Base-by-base conservation (phyloP, 768 basidiomycete genomes). In the Suillus fuscotomentosus region DNA sequence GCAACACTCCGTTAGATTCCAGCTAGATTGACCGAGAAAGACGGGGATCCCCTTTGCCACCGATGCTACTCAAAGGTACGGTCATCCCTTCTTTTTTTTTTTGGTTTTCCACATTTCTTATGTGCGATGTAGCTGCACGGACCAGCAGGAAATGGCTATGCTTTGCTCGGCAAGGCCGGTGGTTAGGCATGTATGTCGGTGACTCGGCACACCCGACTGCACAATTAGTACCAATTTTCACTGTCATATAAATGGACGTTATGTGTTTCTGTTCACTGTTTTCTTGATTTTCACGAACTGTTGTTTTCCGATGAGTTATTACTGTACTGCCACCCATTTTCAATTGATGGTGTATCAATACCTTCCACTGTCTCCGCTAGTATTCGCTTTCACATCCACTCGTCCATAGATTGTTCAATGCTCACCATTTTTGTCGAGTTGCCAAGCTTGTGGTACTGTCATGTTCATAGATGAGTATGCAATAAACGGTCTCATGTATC, bases 121-220 rank as follows among this genome's bases (percentile, higher is more conserved):
- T 34, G 8, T 60, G 31, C 63, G 15, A 45, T 13, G 7, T 67
- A 93, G 91, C 76, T 86, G 65, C 84, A 91, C 69, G 91, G 91
- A 5, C 91, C 91, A 0, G 84, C 85, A 71, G 91, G 91, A 24
- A 82, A 78, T 64, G 91, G 91, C 27, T 92, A 92, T 72, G 91
- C 90, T n/a, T 73, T 92, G 41, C 74, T 89, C 3, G 85, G 85
- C 36, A 83, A 82, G 65, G 76, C 80, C 0, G 83, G 84, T 36
- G 80, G 80, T 61, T 84, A 67, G 17, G 17, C 10, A 31, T 53
- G 31, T 20, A 53, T 53, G 1, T 20, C 10, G 17, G 17, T 17
- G 31, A 34, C 17, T 20, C 51, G 5, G 10, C 51, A 53, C 8
- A 50, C 14, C 48, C 9, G 8, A 34, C 20, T 9, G 15, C 50